Evolutionary conservation across 176 grass and related monocot species (phyloP).

Genomic region (Oryza rufipogon): DNA sequence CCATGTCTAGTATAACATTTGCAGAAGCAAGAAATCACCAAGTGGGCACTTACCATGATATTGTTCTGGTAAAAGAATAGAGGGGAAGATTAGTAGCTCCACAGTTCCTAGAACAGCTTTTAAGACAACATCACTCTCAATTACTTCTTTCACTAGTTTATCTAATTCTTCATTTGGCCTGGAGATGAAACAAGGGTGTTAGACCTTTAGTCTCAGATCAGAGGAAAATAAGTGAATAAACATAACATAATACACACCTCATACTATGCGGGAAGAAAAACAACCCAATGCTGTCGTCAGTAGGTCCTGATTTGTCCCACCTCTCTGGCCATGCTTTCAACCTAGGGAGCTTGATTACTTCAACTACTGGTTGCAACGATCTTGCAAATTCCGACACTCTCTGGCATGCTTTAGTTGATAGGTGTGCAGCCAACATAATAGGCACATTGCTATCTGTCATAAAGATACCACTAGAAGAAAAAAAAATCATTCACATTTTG

Average conservation of each 20-base stretch:
- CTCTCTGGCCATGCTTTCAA: constrained; percentile 66
- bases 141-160: constrained; percentile 38
- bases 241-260: constrained; percentile 41
- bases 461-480: constrained; percentile 63
- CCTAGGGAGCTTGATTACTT: constrained; percentile 51
- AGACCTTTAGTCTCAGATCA: constrained; percentile 18
- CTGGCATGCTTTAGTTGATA: constrained; percentile 67
- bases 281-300: constrained; percentile 62
- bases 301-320: constrained; percentile 56
- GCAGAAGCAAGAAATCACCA: background rate
- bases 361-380: constrained; percentile 46
- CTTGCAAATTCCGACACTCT: constrained; percentile 49
- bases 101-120: constrained; percentile 41
- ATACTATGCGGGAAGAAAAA: constrained; percentile 64
- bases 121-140: constrained; percentile 43
- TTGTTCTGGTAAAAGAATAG: constrained; percentile 48
- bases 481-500: constrained; percentile 27
- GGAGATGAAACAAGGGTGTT: constrained; percentile 19
- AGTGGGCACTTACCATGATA: constrained; percentile 47
- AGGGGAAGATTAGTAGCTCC: constrained; percentile 65
- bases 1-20: background rate
- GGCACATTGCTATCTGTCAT: constrained; percentile 38
- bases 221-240: constrained; percentile 19
- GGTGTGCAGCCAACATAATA: constrained; percentile 52
- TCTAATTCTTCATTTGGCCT: constrained; percentile 49